Conservation (phyloP, 140 eudicot species). For the Stevia rebaudiana region DNA sequence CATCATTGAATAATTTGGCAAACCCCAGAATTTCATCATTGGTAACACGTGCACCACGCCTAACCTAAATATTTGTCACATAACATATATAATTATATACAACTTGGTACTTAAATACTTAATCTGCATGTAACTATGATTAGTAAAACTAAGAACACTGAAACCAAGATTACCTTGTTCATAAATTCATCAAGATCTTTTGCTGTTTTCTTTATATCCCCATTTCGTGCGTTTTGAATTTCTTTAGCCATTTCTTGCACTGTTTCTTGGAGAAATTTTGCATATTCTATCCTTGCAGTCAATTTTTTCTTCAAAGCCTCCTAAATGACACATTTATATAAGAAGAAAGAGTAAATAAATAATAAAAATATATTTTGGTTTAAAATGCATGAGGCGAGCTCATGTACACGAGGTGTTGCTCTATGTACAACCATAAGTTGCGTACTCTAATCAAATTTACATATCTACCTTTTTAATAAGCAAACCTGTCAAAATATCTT, state of each 20-base stretch:
- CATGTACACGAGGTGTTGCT: too few relatives aligned
- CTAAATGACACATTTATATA: conserved; percentile 18
- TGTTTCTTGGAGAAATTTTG: conserved; percentile 79
- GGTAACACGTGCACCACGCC: conserved; percentile 56
- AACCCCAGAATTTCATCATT: conserved; percentile 78
- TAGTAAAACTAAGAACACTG: background rate
- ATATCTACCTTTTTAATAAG: too few relatives aligned
- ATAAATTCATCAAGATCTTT: conserved; percentile 83
- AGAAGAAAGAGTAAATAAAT: background rate
- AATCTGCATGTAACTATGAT: background rate
- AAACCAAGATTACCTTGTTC: conserved; percentile 38
- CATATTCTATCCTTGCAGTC: conserved; percentile 71
- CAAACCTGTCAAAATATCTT: too few relatives aligned
- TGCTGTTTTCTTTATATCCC: conserved; percentile 68
- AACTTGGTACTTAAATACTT: background rate
- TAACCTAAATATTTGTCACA: conserved; percentile 45
- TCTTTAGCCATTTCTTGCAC: conserved; percentile 80
- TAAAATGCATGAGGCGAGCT: too few relatives aligned
- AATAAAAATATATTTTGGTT: background rate
- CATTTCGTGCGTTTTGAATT: conserved; percentile 66
- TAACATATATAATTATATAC: conserved; percentile 10
- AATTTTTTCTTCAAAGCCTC: conserved; percentile 66
- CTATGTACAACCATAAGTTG: too few relatives aligned
- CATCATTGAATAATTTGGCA: conserved; percentile 79
- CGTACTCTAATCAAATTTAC: too few relatives aligned